These are phyloP conservation scores for Alternaria ethzedia DNA, from an alignment of 2,329 filamentous ascomycete genomes.

Conservation along the genomic window DNA sequence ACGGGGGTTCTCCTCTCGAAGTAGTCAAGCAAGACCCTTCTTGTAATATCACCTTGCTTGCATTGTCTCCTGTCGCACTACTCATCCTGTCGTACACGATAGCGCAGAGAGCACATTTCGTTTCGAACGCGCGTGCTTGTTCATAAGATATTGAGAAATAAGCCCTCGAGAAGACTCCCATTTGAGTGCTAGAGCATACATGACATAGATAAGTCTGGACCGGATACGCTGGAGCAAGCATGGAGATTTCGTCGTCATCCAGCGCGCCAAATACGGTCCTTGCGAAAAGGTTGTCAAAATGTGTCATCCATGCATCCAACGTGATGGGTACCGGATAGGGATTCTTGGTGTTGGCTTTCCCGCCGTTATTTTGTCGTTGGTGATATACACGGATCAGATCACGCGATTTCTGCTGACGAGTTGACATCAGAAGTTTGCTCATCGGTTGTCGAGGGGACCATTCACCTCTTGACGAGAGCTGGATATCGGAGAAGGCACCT, in stretches of 20 bases:
- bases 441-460: neutral
- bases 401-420: neutral
- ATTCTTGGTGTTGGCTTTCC: neutral
- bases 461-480: neutral
- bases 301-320: neutral
- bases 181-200: too few relatives aligned
- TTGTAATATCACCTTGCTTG: too few relatives aligned
- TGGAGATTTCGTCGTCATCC: too few relatives aligned
- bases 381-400: neutral
- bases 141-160: too few relatives aligned
- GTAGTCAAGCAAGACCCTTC: too few relatives aligned
- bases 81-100: too few relatives aligned
- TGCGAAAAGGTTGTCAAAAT: neutral
- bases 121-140: too few relatives aligned
- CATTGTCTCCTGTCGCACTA: too few relatives aligned
- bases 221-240: too few relatives aligned
- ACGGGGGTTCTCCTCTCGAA: too few relatives aligned
- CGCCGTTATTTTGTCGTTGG: neutral
- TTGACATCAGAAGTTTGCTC: neutral
- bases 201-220: neutral
- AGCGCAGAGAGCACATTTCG: too few relatives aligned
- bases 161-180: too few relatives aligned
- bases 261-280: neutral
- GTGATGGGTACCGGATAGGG: neutral
- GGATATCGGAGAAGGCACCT: neutral